These are phyloP conservation scores for Neurospora sp. DNA, from an alignment of 495 filamentous ascomycete genomes.

Conservation along the genomic window DNA sequence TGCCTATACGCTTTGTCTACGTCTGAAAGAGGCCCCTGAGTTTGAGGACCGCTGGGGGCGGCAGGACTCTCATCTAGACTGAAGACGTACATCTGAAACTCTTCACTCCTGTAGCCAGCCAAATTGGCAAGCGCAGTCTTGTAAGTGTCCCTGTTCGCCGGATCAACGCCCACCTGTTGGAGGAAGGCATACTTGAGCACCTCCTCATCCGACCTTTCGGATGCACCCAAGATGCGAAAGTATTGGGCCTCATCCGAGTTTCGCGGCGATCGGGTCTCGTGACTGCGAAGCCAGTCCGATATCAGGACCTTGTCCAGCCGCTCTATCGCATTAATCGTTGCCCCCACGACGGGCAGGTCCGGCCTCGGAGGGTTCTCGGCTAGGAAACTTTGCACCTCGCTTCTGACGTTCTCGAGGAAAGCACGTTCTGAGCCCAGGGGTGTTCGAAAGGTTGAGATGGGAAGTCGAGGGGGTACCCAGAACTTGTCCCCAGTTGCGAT, in stretches of 20 bases:
- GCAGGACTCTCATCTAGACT: background rate
- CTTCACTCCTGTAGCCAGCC: conserved; percentile 6
- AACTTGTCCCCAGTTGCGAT: conserved; percentile 10
- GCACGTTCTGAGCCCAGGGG: conserved; percentile 15
- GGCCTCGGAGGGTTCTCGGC: conserved; percentile 5
- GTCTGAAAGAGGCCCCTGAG: conserved; percentile 1
- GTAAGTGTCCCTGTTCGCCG: conserved; percentile 6
- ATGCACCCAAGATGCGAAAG: conserved; percentile 12
- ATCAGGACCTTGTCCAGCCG: conserved; percentile 13
- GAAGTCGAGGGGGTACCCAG: conserved; percentile 17
- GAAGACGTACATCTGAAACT: conserved; percentile 18
- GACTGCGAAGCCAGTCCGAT: conserved; percentile 2
- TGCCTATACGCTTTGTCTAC: conserved; percentile 11
- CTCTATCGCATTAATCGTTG: conserved; percentile 7
- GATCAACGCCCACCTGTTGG: conserved; percentile 13
- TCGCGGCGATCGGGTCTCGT: background rate
- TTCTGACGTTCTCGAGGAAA: conserved; percentile 24
- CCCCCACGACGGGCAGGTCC: conserved; percentile 6
- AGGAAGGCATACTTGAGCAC: conserved; percentile 19
- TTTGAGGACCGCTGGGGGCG: background rate
- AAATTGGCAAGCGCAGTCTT: conserved; percentile 12
- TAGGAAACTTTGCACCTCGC: conserved; percentile 24
- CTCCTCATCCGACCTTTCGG: conserved; percentile 10
- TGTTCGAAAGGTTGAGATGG: conserved; percentile 12
- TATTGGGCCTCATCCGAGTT: background rate